Base-by-base conservation (phyloP, 164 flowering plant species). In the Cinnamomum chago region DNA sequence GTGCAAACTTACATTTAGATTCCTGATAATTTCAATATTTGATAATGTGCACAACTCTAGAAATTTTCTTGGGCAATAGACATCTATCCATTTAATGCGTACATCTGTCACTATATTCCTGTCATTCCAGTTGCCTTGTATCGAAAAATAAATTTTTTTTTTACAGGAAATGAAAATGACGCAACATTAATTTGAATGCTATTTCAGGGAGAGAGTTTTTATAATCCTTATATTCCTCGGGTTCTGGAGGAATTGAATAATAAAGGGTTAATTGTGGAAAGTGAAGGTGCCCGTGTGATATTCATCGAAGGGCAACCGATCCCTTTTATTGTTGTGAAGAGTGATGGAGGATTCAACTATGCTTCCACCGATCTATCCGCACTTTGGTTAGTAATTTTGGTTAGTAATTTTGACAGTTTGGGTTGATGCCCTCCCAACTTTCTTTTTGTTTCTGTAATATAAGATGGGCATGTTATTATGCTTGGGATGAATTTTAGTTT, bases 301-400 rank as follows among this genome's bases (percentile, higher is more conserved):
- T 81, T 84, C 73, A 78, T 94, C 81, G 90, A 96, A 79, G 97
- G 95, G 67, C 71, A 86, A 51, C 85, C 87, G 1, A 90, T 87
- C 74, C 99, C 99, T 64, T 90, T 94, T 51, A 95, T 95, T 82
- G 95, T 91, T 76, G 93, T 91, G 78, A 93, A 95, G 88, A 92
- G 90, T 24, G 99, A 95, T 83, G 98, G 99, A 67, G 98, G 98
- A 67, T 95, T 60, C 86, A 95, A 93, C 82, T 95, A 95, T 82
- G 96, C 96, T 65, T 93, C 99, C 66, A 95, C 99, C 66, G 99
- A 95, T 87, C 85, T 95, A 22, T 67, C 99, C 30, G 98, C 99
- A 75, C 83, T 95, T 76, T 93, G 99, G 98, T 95, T 68, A 83
- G 97, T n/a, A n/a, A n/a, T n/a, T n/a, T n/a, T n/a, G n/a, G n/a